Evolutionary conservation across 331 rosid species (phyloP), one percentile per base, ranked within the genome.

Genomic region (Rosa hybrid): DNA sequence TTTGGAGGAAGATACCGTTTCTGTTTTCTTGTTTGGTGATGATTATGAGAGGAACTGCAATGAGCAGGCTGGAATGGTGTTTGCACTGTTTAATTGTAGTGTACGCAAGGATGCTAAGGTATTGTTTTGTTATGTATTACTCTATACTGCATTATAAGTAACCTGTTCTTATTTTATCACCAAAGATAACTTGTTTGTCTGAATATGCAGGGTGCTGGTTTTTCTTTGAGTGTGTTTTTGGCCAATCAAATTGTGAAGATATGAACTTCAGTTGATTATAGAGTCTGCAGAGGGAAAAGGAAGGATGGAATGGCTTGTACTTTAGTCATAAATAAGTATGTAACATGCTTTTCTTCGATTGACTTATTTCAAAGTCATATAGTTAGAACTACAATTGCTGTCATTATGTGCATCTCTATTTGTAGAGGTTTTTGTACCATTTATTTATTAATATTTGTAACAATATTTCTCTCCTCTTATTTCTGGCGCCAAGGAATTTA

Each of bases 21-120:
- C 99, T 38, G 86, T 93, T 68, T 95, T 95, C 89, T 84, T 93
- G 85, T 95, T 95, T 71, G 98, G 98, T 14, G 92, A 95, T 84
- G 98, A 93, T 87, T 93, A 95, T 84, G 83, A 84, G 77, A 87
- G 63, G 68, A 86, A 88, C 81, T 76, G 75, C 30, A 89, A 90
- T 25, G 94, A 90, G 85, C 80, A 79, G 30, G 86, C 89, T 0
- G 94, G 98, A 77, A 78, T 89, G 0, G 93, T 90, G 65, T 89
- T 93, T 77, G 97, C 97, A 8, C 75, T 95, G 30, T 90, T 95
- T 70, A 89, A 95, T 75, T 86, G 87, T 75, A 8, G 88, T 1
- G 87, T 91, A 41, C 98, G 98, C 89, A 93, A 93, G 86, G 99
- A 93, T 79, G 69, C 88, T 5, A 50, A 20, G 92, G 98, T 95